Percentiles rank a stretch among this genome's conserved stretches.
phyloP scores from a whole-genome alignment of 2,329 filamentous ascomycete genomes.

The Cyanodermella asteris region DNA sequence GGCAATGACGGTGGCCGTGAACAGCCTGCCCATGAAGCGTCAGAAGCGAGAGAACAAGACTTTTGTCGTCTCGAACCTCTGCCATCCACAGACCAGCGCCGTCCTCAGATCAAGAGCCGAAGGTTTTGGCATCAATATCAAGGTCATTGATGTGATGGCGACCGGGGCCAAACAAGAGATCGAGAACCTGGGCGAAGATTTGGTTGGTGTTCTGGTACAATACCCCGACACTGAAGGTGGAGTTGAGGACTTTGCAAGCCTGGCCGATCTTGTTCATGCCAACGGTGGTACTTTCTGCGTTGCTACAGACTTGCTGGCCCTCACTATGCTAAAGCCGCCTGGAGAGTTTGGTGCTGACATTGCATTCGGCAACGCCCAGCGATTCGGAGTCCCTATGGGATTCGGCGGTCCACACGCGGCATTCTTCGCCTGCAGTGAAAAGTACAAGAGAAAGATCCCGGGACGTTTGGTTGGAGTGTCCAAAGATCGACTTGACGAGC shows the following conservation, averaged over 20 bases:
- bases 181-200: constrained; percentile 52
- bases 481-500: constrained; percentile 67
- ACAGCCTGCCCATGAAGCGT: constrained; percentile 46
- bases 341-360: constrained; percentile 92
- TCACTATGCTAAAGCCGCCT: constrained; percentile 72
- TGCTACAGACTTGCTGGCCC: constrained; percentile 69
- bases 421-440: constrained; percentile 81
- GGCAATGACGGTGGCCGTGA: constrained; percentile 84
- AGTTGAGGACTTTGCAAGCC: constrained; percentile 48
- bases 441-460: constrained; percentile 85
- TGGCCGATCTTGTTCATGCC: constrained; percentile 59
- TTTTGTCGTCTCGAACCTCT: constrained; percentile 60
- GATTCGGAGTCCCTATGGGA: constrained; percentile 78
- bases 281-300: constrained; percentile 63
- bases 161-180: constrained; percentile 43
- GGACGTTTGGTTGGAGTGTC: constrained; percentile 78
- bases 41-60: constrained; percentile 57
- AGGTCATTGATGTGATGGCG: constrained; percentile 48
- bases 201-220: constrained; percentile 82
- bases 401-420: constrained; percentile 90
- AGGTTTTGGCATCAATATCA: constrained; percentile 72
- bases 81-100: constrained; percentile 68
- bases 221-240: constrained; percentile 80
- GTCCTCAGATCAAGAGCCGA: constrained; percentile 70
- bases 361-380: constrained; percentile 78